phyloP scores from a whole-genome alignment of 2,329 filamentous ascomycete species.

The Phoma sp. region DNA sequence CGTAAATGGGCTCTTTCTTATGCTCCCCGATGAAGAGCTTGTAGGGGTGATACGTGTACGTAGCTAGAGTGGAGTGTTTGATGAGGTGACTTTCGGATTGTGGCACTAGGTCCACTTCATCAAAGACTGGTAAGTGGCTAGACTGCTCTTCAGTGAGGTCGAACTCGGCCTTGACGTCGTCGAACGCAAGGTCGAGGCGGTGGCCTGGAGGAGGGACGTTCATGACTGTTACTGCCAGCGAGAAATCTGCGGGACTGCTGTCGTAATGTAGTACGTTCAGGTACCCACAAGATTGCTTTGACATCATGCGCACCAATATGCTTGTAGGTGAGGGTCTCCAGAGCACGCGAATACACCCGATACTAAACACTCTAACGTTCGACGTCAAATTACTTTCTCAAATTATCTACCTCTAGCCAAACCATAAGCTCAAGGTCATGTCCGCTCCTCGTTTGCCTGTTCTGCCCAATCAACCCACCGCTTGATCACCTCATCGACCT shows the following conservation, averaged over 20 bases:
- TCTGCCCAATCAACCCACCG: constrained; percentile 90
- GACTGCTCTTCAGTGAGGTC: neutral
- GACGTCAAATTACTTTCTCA: too few species aligned
- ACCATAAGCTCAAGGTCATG: too few species aligned
- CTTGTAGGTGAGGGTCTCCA: neutral
- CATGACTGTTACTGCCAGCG: neutral
- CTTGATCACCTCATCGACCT: constrained; percentile 75
- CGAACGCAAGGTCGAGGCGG: neutral
- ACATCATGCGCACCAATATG: neutral
- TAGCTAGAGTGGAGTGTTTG: too few species aligned
- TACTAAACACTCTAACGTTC: neutral
- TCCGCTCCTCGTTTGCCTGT: constrained; percentile 16
- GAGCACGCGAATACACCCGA: too few species aligned
- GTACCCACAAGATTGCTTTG: neutral
- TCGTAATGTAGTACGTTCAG: neutral
- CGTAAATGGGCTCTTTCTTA: neutral
- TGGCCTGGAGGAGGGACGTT: neutral
- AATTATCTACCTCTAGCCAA: too few species aligned
- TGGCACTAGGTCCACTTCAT: neutral
- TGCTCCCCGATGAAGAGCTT: neutral
- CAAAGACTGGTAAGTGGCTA: neutral
- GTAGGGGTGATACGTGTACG: neutral
- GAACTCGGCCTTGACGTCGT: neutral
- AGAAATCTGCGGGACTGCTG: too few species aligned
- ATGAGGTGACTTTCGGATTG: neutral